Base-by-base conservation (phyloP, 2,329 filamentous ascomycete genomes). In the Diaporthe australafricana region DNA sequence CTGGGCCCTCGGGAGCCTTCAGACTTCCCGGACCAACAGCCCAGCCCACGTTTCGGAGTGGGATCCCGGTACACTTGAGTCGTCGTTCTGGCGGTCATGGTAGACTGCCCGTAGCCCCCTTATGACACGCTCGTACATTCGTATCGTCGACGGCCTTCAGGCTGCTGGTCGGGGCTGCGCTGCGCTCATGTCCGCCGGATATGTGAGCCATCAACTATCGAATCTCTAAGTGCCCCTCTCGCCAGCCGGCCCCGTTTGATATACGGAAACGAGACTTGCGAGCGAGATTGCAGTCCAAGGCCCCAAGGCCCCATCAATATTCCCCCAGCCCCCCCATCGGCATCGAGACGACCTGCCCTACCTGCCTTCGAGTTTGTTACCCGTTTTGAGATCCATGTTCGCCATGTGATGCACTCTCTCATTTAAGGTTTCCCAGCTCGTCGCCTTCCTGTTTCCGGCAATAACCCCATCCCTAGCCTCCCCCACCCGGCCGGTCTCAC, bases 321-420 rank as follows among this genome's bases (percentile, higher is more conserved):
- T 17, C 42, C 6, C 56, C 56, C 35, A 60, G 27, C 56, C 2
- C 11, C 27, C 57, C 57, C 42, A 11, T 63, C 60, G 60, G 60
- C 60, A 35, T 25, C 32, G 42, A 48, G 42, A 63, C 42, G 30
- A 63, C 45, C 42, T 27, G 42, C 25, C 60, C 27, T n/a, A 27
- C 57, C 22, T 62, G 40, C 17, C 25, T 47, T 63, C 40, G 56
- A 60, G 9, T 63, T 63, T 63, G 57, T 47, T 48, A 38, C 42
- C 60, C 60, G 42, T 63, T 48, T 63, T 63, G 60, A 48, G 60
- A 63, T 63, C 60, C 60, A 63, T 63, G 60, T 14, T 63, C 60
- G 60, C 60, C 60, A 63, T 63, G 60, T 63, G 60, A 63, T 63
- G 60, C 27, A 6, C 60, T 27, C 60, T 12, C 60, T 63, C 60